phyloP scores from a whole-genome alignment of 108 stramenopile genomes.

The Licmophora abbreviata region DNA sequence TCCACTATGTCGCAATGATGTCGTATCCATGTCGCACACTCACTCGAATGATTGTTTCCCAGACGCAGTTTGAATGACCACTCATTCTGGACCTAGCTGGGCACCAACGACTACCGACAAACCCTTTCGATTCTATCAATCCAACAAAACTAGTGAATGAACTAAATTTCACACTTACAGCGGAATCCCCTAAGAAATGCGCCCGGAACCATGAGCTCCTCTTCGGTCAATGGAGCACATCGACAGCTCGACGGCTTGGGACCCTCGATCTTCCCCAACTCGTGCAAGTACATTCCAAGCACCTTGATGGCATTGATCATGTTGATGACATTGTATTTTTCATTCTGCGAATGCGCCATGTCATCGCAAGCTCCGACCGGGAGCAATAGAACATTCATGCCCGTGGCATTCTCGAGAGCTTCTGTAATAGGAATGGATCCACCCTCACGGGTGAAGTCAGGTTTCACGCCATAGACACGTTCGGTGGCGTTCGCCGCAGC shows the following conservation, averaged over 20 bases:
- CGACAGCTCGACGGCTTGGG: slow-evolving; percentile 67
- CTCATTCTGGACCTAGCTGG: too few relatives aligned
- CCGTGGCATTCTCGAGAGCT: slow-evolving; percentile 69
- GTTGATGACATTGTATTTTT: slow-evolving; percentile 72
- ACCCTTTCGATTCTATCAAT: too few relatives aligned
- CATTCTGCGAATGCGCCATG: slow-evolving; percentile 84
- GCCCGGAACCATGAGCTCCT: slow-evolving; percentile 68
- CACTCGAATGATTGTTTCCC: too few relatives aligned
- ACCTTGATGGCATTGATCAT: slow-evolving; percentile 72
- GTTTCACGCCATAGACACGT: slow-evolving; percentile 48
- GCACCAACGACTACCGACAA: too few relatives aligned
- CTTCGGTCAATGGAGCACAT: slow-evolving; percentile 63
- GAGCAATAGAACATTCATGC: slow-evolving; percentile 79
- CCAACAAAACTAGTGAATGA: too few relatives aligned
- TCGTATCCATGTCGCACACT: too few relatives aligned
- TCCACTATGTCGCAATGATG: too few relatives aligned
- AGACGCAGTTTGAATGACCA: too few relatives aligned
- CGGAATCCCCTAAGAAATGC: slow-evolving; percentile 66
- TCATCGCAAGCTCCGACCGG: slow-evolving; percentile 82
- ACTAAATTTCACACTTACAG: slow-evolving; percentile 82
- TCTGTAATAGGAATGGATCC: slow-evolving; percentile 76
- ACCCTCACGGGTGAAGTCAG: slow-evolving; percentile 79
- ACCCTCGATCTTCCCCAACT: slow-evolving; percentile 59
- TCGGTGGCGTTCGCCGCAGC: slow-evolving; percentile 68
- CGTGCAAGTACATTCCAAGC: slow-evolving; percentile 64